A percentile compares a stretch with the other conserved stretches of the same genome.
Evolutionary conservation across 148 eudicot species (phyloP).

Genomic region (Salicornia ramosissima): DNA sequence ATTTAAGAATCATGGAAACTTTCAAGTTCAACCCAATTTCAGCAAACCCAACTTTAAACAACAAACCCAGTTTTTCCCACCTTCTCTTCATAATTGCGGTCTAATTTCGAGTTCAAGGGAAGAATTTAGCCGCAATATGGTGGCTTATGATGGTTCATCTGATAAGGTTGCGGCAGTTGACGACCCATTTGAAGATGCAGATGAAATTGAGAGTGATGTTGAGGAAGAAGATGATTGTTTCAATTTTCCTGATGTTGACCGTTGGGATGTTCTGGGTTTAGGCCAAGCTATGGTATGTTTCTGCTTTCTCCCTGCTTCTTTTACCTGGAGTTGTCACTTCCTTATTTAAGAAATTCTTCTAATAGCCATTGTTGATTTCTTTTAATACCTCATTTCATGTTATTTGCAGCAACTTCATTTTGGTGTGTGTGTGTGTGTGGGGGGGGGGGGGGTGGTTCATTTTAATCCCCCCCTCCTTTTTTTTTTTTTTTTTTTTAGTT

Average conservation of each 20-base stretch:
- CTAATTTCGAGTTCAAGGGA: not conserved
- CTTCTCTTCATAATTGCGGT: conserved; percentile 6
- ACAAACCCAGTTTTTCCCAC: not conserved
- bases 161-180: conserved; percentile 9
- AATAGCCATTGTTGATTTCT: not conserved
- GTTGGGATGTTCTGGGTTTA: conserved; percentile 91
- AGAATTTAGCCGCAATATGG: not conserved
- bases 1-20: not conserved
- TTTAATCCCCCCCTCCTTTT: too few relatives aligned
- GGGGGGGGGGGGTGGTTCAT: too few relatives aligned
- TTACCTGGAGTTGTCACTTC: not conserved
- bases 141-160: not conserved
- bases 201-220: conserved; percentile 24
- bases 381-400: too few relatives aligned
- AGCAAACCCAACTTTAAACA: not conserved
- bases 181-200: conserved; percentile 20
- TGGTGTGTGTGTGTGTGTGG: too few relatives aligned
- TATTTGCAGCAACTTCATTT: too few relatives aligned
- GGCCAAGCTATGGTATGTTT: conserved; percentile 98
- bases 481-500: too few relatives aligned
- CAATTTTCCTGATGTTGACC: conserved; percentile 33
- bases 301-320: not conserved
- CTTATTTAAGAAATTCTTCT: not conserved
- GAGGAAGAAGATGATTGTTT: conserved; percentile 34
- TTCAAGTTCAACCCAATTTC: not conserved